Evolutionary conservation across 805 yeast genomes (phyloP).

Genomic region (Myxozyma neotropica): DNA sequence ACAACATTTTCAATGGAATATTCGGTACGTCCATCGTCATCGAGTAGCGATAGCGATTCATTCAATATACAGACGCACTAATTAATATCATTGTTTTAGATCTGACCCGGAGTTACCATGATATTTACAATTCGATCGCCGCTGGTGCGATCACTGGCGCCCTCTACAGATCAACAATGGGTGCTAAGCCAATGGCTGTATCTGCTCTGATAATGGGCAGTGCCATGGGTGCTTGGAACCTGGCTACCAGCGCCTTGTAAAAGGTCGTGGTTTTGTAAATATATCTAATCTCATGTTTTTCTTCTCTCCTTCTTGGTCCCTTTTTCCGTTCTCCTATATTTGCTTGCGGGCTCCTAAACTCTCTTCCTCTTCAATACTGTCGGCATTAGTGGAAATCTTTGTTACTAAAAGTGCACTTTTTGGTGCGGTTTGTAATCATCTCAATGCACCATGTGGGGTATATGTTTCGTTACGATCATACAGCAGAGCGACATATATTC

Average conservation of each 20-base stretch:
- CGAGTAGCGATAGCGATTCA: not conserved
- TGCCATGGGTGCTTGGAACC: slow-evolving; percentile 30
- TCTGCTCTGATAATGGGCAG: slow-evolving; percentile 57
- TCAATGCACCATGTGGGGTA: too few relatives aligned
- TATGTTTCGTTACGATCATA: too few relatives aligned
- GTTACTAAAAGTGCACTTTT: too few relatives aligned
- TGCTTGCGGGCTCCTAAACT: not conserved
- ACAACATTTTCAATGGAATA: slow-evolving; percentile 79
- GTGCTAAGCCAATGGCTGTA: slow-evolving; percentile 83
- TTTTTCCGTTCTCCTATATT: not conserved
- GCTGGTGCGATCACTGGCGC: slow-evolving; percentile 96
- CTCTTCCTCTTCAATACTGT: not conserved
- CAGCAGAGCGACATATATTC: too few relatives aligned
- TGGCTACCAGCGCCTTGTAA: slow-evolving; percentile 15
- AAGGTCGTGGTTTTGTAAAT: not conserved
- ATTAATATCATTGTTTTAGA: slow-evolving; percentile 52
- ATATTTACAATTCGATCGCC: slow-evolving; percentile 75
- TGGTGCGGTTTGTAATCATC: too few relatives aligned
- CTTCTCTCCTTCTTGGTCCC: not conserved
- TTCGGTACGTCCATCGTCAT: slow-evolving; percentile 17
- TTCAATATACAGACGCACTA: not conserved
- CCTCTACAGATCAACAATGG: slow-evolving; percentile 80
- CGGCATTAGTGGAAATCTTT: too few relatives aligned
- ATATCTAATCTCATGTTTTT: not conserved
- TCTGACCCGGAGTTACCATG: slow-evolving; percentile 83